Base-by-base conservation (phyloP, 1,139 yeast genomes). In the Kurtzmaniella natalensis region DNA sequence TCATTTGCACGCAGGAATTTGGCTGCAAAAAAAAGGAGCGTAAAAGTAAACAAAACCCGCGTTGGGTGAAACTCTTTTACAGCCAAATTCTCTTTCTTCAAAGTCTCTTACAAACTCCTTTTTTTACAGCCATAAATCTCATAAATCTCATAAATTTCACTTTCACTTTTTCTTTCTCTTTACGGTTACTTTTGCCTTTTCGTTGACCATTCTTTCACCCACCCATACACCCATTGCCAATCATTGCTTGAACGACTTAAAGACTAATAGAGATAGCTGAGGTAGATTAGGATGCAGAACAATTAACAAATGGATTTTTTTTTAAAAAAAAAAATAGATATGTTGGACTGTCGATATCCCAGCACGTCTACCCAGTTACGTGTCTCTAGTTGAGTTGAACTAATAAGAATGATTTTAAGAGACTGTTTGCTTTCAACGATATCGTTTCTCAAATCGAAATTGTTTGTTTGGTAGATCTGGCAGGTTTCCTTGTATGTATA, bases 181-280 rank as follows among this genome's bases (percentile, higher is more conserved):
- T 8, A 26, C 21, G 29, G 29, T 29, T 29, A 30, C 33, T 11
- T 17, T 22, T 10, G 11, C 5, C 16, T 14, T 25, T n/a, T 23
- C 26, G 26, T 8, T 14, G 18, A 15, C 28, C 33, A 22, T 19
- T 21, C 28, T 22, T 30, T 13, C 18, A 22, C 11, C 17, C 30
- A 31, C 34, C 34, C 34, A 24, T 31, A 31, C 34, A 31, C 34
- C 34, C 34, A 24, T 25, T 10, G 9, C n/a, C n/a, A n/a, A n/a
- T n/a, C n/a, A n/a, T n/a, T n/a, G n/a, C n/a, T n/a, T n/a, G n/a
- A n/a, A n/a, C n/a, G n/a, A n/a, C n/a, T n/a, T n/a, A n/a, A n/a
- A n/a, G n/a, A n/a, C n/a, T n/a, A n/a, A n/a, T n/a, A n/a, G n/a
- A n/a, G n/a, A n/a, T n/a, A n/a, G 22, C 18, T 19, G n/a, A 20